A percentile compares a stretch with the other conserved stretches of the same genome.
phyloP scores from a whole-genome alignment of 768 basidiomycete genomes.

The Lentinula edodes region DNA sequence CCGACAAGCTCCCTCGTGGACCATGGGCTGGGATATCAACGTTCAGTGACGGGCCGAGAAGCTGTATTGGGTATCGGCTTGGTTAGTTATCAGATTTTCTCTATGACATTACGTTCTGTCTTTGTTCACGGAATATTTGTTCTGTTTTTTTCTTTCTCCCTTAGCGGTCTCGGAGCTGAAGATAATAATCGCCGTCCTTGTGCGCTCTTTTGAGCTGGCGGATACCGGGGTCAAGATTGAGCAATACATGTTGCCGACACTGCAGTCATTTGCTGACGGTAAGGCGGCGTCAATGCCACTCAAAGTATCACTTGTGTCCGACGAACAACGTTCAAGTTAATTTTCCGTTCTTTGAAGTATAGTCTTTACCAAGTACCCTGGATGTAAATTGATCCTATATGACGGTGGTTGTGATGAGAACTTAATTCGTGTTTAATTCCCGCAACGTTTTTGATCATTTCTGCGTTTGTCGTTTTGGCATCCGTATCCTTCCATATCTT shows the following conservation, averaged over 20 bases:
- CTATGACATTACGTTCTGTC: too few species aligned
- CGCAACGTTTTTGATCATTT: too few species aligned
- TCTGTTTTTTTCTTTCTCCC: neutral
- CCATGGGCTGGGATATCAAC: conserved; percentile 28
- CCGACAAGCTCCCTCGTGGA: conserved; percentile 25
- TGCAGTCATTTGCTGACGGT: conserved; percentile 29
- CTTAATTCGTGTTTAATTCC: too few species aligned
- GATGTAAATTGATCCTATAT: too few species aligned
- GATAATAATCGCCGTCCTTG: conserved; percentile 29
- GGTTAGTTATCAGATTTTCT: conserved; percentile 12
- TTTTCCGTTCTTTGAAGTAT: too few species aligned
- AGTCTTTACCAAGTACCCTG: too few species aligned
- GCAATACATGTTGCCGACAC: conserved; percentile 26
- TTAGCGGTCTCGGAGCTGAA: conserved; percentile 34
- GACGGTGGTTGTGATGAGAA: too few species aligned
- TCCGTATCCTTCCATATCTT: too few species aligned
- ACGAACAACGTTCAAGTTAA: neutral
- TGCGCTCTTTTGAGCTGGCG: conserved; percentile 29
- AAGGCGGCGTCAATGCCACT: conserved; percentile 12
- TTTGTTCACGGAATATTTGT: too few species aligned
- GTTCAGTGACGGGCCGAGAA: conserved; percentile 37
- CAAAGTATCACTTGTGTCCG: neutral
- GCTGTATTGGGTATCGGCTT: conserved; percentile 34
- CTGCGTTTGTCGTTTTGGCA: too few species aligned
- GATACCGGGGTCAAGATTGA: conserved; percentile 26